These are phyloP conservation scores for Leccinum broughii DNA, from an alignment of 768 basidiomycete species.

Conservation along the genomic window DNA sequence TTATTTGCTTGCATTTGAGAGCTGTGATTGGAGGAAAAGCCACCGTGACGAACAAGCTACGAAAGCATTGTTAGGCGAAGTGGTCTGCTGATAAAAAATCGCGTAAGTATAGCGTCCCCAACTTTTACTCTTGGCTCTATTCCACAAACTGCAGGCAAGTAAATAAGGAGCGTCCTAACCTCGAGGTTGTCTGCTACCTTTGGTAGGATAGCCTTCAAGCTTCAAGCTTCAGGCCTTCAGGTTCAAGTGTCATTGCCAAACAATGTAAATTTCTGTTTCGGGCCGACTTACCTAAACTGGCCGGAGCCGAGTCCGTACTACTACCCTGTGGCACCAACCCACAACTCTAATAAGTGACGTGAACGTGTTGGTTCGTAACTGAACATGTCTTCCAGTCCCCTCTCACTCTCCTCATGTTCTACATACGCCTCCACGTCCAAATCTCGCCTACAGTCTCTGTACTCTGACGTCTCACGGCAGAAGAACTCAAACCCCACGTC, in stretches of 20 bases:
- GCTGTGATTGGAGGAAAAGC: no score
- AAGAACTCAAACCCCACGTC: slow-evolving; percentile 82
- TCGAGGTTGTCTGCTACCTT: not conserved
- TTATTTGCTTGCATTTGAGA: no score
- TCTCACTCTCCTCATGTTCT: slow-evolving; percentile 25
- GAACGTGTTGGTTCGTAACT: not conserved
- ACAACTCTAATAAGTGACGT: not conserved
- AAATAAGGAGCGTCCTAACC: not conserved
- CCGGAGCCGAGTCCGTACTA: not conserved
- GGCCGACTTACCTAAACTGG: not conserved
- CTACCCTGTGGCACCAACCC: not conserved
- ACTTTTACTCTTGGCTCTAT: not conserved
- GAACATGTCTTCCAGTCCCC: slow-evolving; percentile 20
- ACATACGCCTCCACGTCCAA: slow-evolving; percentile 33
- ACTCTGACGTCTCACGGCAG: slow-evolving; percentile 85
- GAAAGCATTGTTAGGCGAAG: no score
- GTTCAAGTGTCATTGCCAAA: no score
- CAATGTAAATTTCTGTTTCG: not conserved
- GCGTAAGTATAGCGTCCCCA: no score
- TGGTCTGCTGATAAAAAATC: no score
- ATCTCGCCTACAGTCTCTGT: slow-evolving; percentile 73
- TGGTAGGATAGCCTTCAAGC: no score
- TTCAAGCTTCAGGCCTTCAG: no score
- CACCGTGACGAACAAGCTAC: no score
- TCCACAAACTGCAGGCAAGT: no score